Evolutionary conservation across 345 rosid genomes (phyloP).

Genomic region (Salix brachista): DNA sequence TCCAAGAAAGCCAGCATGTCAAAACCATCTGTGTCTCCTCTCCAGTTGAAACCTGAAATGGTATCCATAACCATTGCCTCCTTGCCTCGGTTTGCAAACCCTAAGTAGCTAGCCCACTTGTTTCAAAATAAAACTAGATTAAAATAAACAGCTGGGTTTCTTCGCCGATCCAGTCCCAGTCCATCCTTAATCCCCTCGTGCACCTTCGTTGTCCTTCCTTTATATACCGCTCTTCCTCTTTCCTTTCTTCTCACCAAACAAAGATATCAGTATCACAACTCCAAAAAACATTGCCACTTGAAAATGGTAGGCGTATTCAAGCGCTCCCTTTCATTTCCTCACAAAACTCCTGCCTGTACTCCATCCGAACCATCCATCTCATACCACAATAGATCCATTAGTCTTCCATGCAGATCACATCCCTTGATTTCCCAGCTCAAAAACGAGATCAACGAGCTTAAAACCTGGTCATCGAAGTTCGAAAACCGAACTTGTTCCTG

Average conservation of each 20-base stretch:
- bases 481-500: conserved; percentile 27
- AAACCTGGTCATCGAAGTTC: conserved; percentile 22
- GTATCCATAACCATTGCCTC: background rate
- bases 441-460: conserved; percentile 31
- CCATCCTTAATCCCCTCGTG: conserved; percentile 14
- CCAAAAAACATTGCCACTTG: background rate
- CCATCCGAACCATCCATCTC: conserved; percentile 37
- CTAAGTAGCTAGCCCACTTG: background rate
- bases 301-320: conserved; percentile 43
- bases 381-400: conserved; percentile 52
- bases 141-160: conserved; percentile 20
- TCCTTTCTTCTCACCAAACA: background rate
- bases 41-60: conserved; percentile 15
- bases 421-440: conserved; percentile 51
- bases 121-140: no score
- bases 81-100: background rate
- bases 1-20: conserved; percentile 21
- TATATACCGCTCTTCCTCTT: conserved; percentile 1
- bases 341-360: conserved; percentile 32
- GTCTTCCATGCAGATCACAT: conserved; percentile 57
- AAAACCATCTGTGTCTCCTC: conserved; percentile 20
- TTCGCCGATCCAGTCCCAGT: conserved; percentile 23
- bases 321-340: conserved; percentile 57
- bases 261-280: background rate
- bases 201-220: conserved; percentile 4